Evolutionary conservation across 148 eudicot species (phyloP).

Genomic region (Persicaria maculosa): DNA sequence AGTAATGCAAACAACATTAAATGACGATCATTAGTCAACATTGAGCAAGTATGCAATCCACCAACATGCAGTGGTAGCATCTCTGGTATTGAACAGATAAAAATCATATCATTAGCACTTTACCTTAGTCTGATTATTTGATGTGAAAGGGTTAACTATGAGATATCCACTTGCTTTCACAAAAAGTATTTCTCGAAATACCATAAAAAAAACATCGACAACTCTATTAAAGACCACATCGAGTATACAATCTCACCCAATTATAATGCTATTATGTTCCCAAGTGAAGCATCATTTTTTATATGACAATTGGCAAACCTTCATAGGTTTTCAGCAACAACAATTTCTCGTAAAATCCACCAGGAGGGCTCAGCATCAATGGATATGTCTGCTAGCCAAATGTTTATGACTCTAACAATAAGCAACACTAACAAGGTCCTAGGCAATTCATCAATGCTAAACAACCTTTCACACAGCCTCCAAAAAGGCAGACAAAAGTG

Average conservation of each 20-base stretch:
- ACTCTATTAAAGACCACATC: neutral
- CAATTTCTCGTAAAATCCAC: neutral
- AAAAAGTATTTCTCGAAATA: neutral
- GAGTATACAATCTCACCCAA: too few species aligned
- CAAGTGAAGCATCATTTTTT: neutral
- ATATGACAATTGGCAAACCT: neutral
- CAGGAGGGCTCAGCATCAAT: neutral
- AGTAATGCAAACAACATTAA: neutral
- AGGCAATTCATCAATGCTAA: neutral
- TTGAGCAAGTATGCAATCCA: neutral
- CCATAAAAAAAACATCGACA: neutral
- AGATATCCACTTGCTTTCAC: neutral
- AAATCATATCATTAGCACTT: neutral
- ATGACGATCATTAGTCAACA: neutral
- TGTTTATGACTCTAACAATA: too few species aligned
- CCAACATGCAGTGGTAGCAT: neutral
- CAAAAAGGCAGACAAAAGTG: neutral
- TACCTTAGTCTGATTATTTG: neutral
- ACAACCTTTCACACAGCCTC: neutral
- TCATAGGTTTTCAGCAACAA: neutral
- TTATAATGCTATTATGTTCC: neutral
- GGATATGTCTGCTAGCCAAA: neutral
- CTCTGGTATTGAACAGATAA: neutral
- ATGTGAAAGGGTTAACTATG: neutral
- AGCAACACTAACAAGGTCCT: neutral